Evolutionary conservation across 495 filamentous ascomycete species (phyloP), one percentile per base, ranked within the genome.

Genomic region (Podospora anserina): DNA sequence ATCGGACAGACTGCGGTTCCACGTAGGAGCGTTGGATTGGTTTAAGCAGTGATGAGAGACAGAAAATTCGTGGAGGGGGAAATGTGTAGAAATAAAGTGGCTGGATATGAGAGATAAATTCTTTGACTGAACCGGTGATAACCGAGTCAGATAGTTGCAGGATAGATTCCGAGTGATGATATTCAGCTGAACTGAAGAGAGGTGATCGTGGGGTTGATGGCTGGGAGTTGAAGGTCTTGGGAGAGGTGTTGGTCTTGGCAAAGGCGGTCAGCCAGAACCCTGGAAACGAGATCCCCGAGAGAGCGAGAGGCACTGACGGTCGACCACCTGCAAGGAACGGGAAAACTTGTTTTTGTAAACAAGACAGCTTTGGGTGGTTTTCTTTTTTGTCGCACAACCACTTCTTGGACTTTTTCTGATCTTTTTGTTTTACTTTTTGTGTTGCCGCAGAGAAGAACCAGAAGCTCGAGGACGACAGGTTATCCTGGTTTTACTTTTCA

Each of bases 11-110:
- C 13, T 49, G 39, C 13, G 39, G 39, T 49, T 7, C 65, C 65
- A 66, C 57, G 65, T 66, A 67, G 15, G 32, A 49, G 34, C 56
- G 23, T 28, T 61, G 39, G 19, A 61, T 67, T 67, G 65, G 65
- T 55, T 49, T 49, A 49, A 49, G 15, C 13, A 49, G 39, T 49
- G 39, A 18, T 49, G 39, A 49, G 39, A 49, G 5, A 49, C 39
- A 49, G 4, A 7, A 5, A 0, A 32, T 32, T 32, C 13, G 39
- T 16, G 15, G 13, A 13, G 39, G 39, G 39, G 39, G 39, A 49
- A 49, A 49, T 49, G 15, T 11, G 39, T 13, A 49, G 39, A 49
- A 3, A 49, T 13, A 49, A 3, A 16, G 39, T 49, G 39, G 39
- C 39, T 49, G 39, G 15, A 49, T 11, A 13, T 49, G 39, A 49